These are phyloP conservation scores for Solanum chiquidenum DNA, from an alignment of 257 asterid species.

Conservation along the genomic window DNA sequence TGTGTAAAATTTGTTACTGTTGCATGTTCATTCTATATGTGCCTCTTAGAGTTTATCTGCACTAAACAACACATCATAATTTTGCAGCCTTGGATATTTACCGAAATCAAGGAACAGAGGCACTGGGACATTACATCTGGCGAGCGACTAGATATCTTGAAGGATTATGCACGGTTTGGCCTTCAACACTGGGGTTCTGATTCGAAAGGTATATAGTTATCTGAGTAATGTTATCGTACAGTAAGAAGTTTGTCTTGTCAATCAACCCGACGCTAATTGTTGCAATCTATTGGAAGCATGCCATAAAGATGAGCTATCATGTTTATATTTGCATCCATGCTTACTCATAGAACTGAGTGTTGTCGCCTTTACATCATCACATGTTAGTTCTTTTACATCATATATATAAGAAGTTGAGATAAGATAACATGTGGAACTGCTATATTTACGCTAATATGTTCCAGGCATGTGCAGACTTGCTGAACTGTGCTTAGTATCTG, in stretches of 20 bases:
- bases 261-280: not conserved
- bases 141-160: conserved; percentile 67
- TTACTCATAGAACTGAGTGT: not conserved
- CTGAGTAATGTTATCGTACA: not conserved
- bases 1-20: not conserved
- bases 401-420: not conserved
- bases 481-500: not conserved
- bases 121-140: conserved; percentile 94
- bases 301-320: not conserved
- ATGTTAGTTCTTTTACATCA: not conserved
- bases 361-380: not conserved
- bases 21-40: not conserved
- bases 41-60: not conserved
- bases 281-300: not conserved
- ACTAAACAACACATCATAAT: not conserved
- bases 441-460: not conserved
- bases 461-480: not conserved
- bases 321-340: not conserved
- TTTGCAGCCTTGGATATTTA: conserved; percentile 93
- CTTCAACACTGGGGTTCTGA: conserved; percentile 99
- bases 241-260: not conserved
- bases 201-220: conserved; percentile 52
- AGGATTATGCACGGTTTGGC: conserved; percentile 73
- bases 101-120: conserved; percentile 96
- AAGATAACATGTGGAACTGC: not conserved